Evolutionary conservation across 345 rosid genomes (phyloP).

Genomic region (Arabidopsis arenosa): DNA sequence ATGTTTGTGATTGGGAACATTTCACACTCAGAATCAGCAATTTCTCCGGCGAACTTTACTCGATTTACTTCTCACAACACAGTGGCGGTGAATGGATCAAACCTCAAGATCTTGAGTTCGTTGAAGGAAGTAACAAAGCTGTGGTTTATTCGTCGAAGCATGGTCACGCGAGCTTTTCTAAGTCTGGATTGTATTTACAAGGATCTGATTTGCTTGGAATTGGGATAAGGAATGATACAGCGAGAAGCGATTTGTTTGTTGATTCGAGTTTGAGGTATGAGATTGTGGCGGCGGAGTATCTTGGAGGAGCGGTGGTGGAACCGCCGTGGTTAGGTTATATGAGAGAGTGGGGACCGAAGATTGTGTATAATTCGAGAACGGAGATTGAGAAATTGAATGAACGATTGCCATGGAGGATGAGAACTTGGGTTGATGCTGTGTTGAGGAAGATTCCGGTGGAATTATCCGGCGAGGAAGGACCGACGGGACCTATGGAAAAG

Average conservation of each 20-base stretch:
- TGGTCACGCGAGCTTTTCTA: constrained; percentile 84
- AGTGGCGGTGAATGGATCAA: constrained; percentile 88
- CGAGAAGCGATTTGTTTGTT: constrained; percentile 52
- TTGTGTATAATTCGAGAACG: constrained; percentile 62
- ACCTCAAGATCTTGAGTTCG: constrained; percentile 71
- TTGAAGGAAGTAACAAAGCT: constrained; percentile 60
- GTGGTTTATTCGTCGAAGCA: constrained; percentile 70
- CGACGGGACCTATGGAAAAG: constrained; percentile 95
- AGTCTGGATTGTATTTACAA: constrained; percentile 69
- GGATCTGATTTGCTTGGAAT: constrained; percentile 66
- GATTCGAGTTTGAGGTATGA: constrained; percentile 71
- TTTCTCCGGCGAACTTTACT: constrained; percentile 75
- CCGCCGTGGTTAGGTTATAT: constrained; percentile 85
- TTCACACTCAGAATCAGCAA: constrained; percentile 83
- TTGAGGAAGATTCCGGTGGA: constrained; percentile 66
- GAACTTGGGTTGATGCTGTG: constrained; percentile 47
- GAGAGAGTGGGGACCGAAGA: constrained; percentile 89
- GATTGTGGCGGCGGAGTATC: constrained; percentile 77
- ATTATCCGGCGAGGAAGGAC: constrained; percentile 85
- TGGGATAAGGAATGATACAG: constrained; percentile 81
- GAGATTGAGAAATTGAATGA: constrained; percentile 62
- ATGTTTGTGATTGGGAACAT: constrained; percentile 96
- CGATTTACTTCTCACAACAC: constrained; percentile 88
- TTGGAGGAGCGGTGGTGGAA: constrained; percentile 62
- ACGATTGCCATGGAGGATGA: constrained; percentile 53